Evolutionary conservation across 768 basidiomycete genomes (phyloP).

Genomic region (Suillus weaverae): DNA sequence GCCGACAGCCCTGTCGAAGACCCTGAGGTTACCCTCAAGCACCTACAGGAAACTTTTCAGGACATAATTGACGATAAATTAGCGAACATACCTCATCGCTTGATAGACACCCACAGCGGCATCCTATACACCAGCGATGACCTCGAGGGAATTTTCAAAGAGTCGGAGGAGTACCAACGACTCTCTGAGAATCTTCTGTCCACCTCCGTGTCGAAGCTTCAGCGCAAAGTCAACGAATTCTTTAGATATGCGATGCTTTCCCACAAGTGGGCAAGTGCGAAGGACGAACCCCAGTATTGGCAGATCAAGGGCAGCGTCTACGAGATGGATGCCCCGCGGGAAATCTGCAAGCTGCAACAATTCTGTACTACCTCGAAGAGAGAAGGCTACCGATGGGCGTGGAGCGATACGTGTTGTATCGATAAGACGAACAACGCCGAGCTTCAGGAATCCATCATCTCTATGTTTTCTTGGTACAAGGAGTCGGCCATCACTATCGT

Average conservation of each 20-base stretch:
- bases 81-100: conserved; percentile 5
- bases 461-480: conserved; percentile 31
- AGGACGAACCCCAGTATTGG: conserved; percentile 7
- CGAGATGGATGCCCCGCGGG: neutral
- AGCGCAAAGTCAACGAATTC: conserved; percentile 10
- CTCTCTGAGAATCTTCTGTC: neutral
- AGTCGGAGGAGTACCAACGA: conserved; percentile 1
- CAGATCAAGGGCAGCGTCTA: conserved; percentile 18
- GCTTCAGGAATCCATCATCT: conserved; percentile 29
- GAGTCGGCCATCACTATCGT: conserved; percentile 28
- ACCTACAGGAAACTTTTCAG: neutral
- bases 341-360: conserved; percentile 26
- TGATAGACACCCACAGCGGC: conserved; percentile 2
- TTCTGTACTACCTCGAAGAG: conserved; percentile 29
- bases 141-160: conserved; percentile 1
- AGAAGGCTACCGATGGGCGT: conserved; percentile 33
- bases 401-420: conserved; percentile 32
- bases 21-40: neutral
- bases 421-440: conserved; percentile 24
- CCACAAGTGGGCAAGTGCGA: conserved; percentile 16
- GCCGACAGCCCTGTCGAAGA: neutral
- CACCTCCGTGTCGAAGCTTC: neutral
- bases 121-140: conserved; percentile 1
- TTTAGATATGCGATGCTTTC: conserved; percentile 13
- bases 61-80: conserved; percentile 2